phyloP scores from a whole-genome alignment of 192 early-diverging fungal species.

The Podila horticola region DNA sequence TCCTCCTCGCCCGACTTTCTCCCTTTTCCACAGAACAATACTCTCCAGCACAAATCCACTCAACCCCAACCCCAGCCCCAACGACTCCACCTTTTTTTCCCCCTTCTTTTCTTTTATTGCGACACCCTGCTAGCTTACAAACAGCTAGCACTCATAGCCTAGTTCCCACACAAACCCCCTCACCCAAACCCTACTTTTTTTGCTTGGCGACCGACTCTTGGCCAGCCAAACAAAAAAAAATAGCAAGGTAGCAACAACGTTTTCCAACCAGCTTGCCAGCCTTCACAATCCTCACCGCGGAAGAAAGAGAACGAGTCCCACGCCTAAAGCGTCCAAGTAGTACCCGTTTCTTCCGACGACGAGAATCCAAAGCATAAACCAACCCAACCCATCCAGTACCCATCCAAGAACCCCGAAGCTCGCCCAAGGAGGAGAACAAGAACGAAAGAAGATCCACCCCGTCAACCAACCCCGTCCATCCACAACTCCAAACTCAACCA shows the following conservation, averaged over 20 bases:
- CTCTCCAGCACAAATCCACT: too few species aligned
- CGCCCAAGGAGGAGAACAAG: too few species aligned
- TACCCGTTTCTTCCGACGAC: conserved; percentile 45
- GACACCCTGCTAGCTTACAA: conserved; percentile 2
- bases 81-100: too few species aligned
- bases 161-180: not conserved
- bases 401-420: too few species aligned
- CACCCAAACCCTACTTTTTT: conserved; percentile 9
- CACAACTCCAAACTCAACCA: too few species aligned
- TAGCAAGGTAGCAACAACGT: conserved; percentile 58
- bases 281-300: conserved; percentile 86
- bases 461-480: too few species aligned
- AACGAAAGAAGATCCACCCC: too few species aligned
- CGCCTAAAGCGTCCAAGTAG: conserved; percentile 68
- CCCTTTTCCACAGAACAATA: too few species aligned
- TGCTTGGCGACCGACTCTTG: conserved; percentile 46
- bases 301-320: conserved; percentile 73
- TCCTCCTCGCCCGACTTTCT: conserved; percentile 16
- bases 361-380: conserved; percentile 12
- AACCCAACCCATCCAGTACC: not conserved
- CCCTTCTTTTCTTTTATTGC: too few species aligned
- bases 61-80: too few species aligned
- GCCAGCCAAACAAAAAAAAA: conserved; percentile 47
- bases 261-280: conserved; percentile 82
- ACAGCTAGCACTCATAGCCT: not conserved